Evolutionary conservation across 257 asterid species (phyloP), one percentile per base, ranked within the genome.

Genomic region (Rehmannia glutinosa): DNA sequence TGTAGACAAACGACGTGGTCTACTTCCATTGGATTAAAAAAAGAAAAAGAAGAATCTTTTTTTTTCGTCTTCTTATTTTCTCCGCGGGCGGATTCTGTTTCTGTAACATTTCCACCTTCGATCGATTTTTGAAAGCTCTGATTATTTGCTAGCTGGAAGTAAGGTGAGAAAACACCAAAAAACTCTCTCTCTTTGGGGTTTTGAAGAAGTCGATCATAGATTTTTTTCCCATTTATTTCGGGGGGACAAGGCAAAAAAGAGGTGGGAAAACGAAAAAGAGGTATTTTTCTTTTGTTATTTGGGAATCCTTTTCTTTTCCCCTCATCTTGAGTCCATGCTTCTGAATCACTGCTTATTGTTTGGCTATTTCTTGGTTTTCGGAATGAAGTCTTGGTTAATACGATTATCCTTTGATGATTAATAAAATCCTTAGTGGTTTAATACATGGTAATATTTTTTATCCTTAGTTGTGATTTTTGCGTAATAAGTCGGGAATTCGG

Each of bases 141-240:
- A 53, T 62, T 35, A 57, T 33, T 32, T 3, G 62, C 23, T 10
- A 8, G 16, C 42, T 24, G 8, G 11, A 17, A 64, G 24, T 3
- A 45, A 68, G 75, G 79, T 74, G 28, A 45, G 59, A 1, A 11
- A 43, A 28, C 70, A 62, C 71, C 35, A 45, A 62, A n/a, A n/a
- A n/a, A 16, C 19, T 39, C 19, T 23, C 27, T 45, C 54, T 38
- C 36, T 10, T 60, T 32, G 10, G 21, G 63, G 21, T 35, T 46
- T 23, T 56, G 7, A 11, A 25, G 62, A 32, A 64, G 45, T 33
- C 55, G 39, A 35, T 33, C 13, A 2, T 46, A 46, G 53, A n/a
- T 30, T 11, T 23, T 41, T 17, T 33, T 68, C 1, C 10, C 43
- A 5, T 64, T 12, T 19, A 19, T 65, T 32, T n/a, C n/a, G 15